These are phyloP conservation scores for Solanum virginianum DNA, from an alignment of 257 asterid genomes.

Conservation along the genomic window DNA sequence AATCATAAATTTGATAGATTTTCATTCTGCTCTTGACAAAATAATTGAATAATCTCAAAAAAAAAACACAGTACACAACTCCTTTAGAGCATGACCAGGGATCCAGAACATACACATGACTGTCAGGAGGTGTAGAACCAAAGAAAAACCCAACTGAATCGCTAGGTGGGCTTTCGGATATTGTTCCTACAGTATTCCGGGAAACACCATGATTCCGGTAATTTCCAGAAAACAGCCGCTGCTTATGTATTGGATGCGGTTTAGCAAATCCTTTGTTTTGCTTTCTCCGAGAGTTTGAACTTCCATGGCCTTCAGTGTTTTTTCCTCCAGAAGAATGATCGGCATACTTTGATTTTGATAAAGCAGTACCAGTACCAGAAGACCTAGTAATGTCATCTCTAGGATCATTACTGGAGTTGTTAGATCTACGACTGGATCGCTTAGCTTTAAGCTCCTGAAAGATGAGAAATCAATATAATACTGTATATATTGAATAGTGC, in stretches of 20 bases:
- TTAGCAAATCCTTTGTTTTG: slow-evolving; percentile 45
- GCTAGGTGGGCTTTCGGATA: slow-evolving; percentile 70
- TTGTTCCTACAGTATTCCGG: slow-evolving; percentile 25
- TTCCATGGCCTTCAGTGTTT: slow-evolving; percentile 31
- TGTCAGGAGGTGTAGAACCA: slow-evolving; percentile 83
- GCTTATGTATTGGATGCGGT: slow-evolving; percentile 45
- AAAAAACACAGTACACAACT: background rate
- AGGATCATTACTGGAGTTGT: slow-evolving; percentile 22
- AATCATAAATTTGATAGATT: background rate
- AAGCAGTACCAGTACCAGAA: slow-evolving; percentile 20
- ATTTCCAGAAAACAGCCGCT: slow-evolving; percentile 53
- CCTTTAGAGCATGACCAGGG: background rate
- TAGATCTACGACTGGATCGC: slow-evolving; percentile 25
- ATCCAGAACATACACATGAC: slow-evolving; percentile 46
- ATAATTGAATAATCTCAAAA: background rate
- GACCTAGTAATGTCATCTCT: slow-evolving; percentile 39
- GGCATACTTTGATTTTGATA: slow-evolving; percentile 22
- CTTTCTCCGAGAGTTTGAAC: slow-evolving; percentile 43
- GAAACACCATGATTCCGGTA: slow-evolving; percentile 37
- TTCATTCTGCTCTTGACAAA: background rate
- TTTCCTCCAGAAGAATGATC: slow-evolving; percentile 43
- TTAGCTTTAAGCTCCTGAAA: slow-evolving; percentile 65
- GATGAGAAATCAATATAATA: background rate
- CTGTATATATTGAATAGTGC: background rate
- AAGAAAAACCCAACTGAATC: slow-evolving; percentile 87